phyloP scores from a whole-genome alignment of 352 stramenopile genomes.

The Phytophthora nicotianae region DNA sequence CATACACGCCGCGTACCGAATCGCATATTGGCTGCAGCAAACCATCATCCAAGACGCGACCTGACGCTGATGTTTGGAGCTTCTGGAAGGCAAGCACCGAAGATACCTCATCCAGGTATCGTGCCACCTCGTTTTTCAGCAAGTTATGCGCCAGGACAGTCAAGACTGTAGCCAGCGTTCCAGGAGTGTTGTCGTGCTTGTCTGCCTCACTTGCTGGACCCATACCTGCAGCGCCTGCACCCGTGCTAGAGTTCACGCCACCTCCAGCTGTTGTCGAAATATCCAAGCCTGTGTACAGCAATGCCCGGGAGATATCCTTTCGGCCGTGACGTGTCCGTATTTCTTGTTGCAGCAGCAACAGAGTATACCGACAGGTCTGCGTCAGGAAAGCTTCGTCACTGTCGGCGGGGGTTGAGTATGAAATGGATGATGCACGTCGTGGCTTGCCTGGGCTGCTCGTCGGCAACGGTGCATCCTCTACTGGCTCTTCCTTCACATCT shows the following conservation, averaged over 20 bases:
- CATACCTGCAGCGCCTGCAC: slow-evolving; percentile 26
- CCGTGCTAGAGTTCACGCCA: slow-evolving; percentile 16
- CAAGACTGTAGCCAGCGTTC: slow-evolving; percentile 64
- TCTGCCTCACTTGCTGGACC: slow-evolving; percentile 38
- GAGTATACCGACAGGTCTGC: slow-evolving; percentile 69
- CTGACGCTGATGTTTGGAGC: slow-evolving; percentile 54
- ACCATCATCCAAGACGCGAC: slow-evolving; percentile 77
- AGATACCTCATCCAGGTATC: slow-evolving; percentile 75
- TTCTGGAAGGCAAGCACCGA: slow-evolving; percentile 68
- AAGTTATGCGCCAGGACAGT: slow-evolving; percentile 76
- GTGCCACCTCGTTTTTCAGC: slow-evolving; percentile 75
- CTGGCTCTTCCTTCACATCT: slow-evolving; percentile 35
- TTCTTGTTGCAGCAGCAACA: slow-evolving; percentile 82
- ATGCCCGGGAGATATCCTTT: slow-evolving; percentile 66
- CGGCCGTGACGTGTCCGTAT: slow-evolving; percentile 76
- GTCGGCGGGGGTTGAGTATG: slow-evolving; percentile 30
- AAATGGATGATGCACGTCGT: slow-evolving; percentile 34
- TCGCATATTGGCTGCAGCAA: slow-evolving; percentile 84
- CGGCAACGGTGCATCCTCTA: slow-evolving; percentile 16
- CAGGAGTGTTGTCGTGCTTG: slow-evolving; percentile 45
- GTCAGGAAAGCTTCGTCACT: slow-evolving; percentile 61
- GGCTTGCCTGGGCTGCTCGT: slow-evolving; percentile 32
- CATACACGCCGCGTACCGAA: slow-evolving; percentile 79
- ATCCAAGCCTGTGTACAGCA: slow-evolving; percentile 55
- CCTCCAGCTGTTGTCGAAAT: slow-evolving; percentile 20